A percentile compares a stretch with the other conserved stretches of the same genome.
These are phyloP conservation scores for Cryphonectria naterciae DNA, from an alignment of 2,329 filamentous ascomycete genomes.

Conservation along the genomic window DNA sequence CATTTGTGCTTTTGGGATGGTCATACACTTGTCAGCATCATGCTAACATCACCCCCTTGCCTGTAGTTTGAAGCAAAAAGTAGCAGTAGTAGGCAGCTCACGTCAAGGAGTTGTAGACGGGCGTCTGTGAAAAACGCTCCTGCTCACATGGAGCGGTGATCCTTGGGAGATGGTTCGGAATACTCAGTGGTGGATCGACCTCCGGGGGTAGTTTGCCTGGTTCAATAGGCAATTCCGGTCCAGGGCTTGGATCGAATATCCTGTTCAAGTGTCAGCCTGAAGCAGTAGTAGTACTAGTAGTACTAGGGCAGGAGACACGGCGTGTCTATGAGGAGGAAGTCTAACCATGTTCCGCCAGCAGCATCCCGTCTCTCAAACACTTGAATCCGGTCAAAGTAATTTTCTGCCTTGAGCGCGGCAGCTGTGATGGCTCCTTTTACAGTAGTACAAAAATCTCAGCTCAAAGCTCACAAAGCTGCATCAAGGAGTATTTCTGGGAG, in stretches of 20 bases:
- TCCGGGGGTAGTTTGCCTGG: slow-evolving; percentile 51
- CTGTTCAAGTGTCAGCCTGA: slow-evolving; percentile 35
- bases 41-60: not conserved
- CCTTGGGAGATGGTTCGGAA: slow-evolving; percentile 48
- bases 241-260: slow-evolving; percentile 55
- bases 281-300: not conserved
- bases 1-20: slow-evolving; percentile 50
- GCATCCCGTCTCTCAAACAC: slow-evolving; percentile 49
- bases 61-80: not conserved
- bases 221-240: slow-evolving; percentile 38
- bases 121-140: slow-evolving; percentile 52
- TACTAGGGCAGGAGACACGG: not conserved
- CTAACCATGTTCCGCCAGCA: slow-evolving; percentile 51
- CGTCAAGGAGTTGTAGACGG: slow-evolving; percentile 57
- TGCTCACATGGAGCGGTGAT: slow-evolving; percentile 46
- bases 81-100: slow-evolving; percentile 35
- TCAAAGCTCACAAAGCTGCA: not conserved
- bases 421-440: slow-evolving; percentile 50
- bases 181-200: slow-evolving; percentile 49
- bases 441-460: not conserved
- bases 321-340: not conserved
- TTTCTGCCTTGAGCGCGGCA: slow-evolving; percentile 50
- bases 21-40: not conserved
- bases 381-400: slow-evolving; percentile 46
- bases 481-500: not conserved